A percentile compares a stretch with the other conserved stretches of the same genome.
These are phyloP conservation scores for Elymus sibiricus DNA, from an alignment of 176 grass and related monocot genomes.

Conservation along the genomic window DNA sequence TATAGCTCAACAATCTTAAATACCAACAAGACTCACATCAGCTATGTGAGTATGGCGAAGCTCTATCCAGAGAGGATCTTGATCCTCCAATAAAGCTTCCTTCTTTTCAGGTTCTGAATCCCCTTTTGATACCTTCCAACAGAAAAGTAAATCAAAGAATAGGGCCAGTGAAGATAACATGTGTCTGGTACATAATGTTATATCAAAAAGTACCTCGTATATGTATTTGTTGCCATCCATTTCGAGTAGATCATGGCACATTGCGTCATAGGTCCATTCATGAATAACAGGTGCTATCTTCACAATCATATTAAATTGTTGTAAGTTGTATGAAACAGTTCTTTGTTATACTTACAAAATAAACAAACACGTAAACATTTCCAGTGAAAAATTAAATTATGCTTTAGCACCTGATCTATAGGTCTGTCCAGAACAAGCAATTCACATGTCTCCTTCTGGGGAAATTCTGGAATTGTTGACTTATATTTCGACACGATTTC, in stretches of 20 bases:
- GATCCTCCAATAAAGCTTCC: conserved; percentile 84
- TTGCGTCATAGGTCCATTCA: conserved; percentile 98
- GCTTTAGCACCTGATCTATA: conserved; percentile 79
- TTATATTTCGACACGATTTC: conserved; percentile 83
- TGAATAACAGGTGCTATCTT: conserved; percentile 98
- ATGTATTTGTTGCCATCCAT: conserved; percentile 96
- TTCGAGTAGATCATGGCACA: conserved; percentile 89
- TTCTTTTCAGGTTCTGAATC: conserved; percentile 72
- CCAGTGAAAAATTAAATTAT: conserved; percentile 18
- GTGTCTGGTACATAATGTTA: neutral
- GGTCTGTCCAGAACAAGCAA: conserved; percentile 83
- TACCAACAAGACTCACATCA: conserved; percentile 63
- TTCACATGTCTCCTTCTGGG: conserved; percentile 96
- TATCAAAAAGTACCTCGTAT: conserved; percentile 62
- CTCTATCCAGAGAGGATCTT: conserved; percentile 91
- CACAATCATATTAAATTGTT: conserved; percentile 41
- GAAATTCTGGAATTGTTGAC: conserved; percentile 85
- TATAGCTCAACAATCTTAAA: neutral
- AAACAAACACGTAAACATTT: neutral
- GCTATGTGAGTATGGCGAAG: conserved; percentile 96
- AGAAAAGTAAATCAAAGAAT: conserved; percentile 32
- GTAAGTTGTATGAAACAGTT: conserved; percentile 23
- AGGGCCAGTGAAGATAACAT: conserved; percentile 1
- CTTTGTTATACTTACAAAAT: neutral
- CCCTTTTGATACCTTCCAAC: conserved; percentile 59